Evolutionary conservation across 768 basidiomycete species (phyloP).

Genomic region (Polyporus arcularius): DNA sequence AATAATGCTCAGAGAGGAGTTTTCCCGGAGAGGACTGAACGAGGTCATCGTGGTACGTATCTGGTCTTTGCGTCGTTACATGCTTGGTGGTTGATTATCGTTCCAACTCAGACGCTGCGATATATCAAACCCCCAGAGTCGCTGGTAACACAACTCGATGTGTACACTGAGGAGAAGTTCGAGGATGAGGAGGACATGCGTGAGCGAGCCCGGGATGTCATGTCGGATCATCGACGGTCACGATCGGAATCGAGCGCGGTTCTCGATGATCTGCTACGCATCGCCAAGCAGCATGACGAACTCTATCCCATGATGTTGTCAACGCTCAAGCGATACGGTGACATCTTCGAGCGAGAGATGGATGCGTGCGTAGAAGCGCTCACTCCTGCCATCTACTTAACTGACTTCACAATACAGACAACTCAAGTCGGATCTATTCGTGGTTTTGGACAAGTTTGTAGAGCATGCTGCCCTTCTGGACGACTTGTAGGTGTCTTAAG

Average conservation of each 20-base stretch:
- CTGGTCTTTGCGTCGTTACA: not conserved
- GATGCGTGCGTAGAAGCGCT: constrained; percentile 51
- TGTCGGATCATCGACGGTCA: constrained; percentile 27
- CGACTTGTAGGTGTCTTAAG: constrained; percentile 49
- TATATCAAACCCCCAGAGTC: constrained; percentile 77
- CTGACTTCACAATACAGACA: constrained; percentile 41
- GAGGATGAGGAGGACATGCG: constrained; percentile 88
- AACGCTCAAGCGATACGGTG: constrained; percentile 56
- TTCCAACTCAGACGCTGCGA: constrained; percentile 58
- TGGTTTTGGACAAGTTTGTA: constrained; percentile 64
- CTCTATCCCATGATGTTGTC: constrained; percentile 63
- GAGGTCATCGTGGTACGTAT: constrained; percentile 78
- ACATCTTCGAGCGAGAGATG: constrained; percentile 58
- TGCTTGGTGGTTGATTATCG: not conserved
- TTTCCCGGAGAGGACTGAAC: constrained; percentile 78
- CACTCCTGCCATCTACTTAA: not conserved
- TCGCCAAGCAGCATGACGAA: constrained; percentile 63
- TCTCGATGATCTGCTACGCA: constrained; percentile 59
- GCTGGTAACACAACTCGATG: constrained; percentile 75
- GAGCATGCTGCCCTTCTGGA: constrained; percentile 59
- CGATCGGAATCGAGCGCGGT: constrained; percentile 53
- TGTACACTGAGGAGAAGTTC: constrained; percentile 86
- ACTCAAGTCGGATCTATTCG: constrained; percentile 59
- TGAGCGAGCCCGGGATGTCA: constrained; percentile 52
- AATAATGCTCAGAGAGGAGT: constrained; percentile 78